Evolutionary conservation across 1,139 yeast species (phyloP), one percentile per base, ranked within the genome.

Genomic region (Scheffersomyces cryptocercus): DNA sequence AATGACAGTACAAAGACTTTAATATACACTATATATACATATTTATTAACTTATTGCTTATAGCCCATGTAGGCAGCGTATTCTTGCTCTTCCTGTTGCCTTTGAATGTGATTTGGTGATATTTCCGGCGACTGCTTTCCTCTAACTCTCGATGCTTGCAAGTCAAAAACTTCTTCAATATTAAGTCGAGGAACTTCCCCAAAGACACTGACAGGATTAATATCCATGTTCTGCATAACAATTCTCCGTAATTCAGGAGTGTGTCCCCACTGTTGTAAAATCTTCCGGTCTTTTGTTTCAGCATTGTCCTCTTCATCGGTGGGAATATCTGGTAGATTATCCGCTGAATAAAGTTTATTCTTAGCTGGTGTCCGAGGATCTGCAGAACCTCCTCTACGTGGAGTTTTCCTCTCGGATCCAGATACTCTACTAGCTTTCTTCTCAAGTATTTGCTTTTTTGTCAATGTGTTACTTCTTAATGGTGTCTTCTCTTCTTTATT

Each of bases 181-280:
- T 82, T 79, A 45, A 88, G 65, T 3, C 82, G 81, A 0, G 88
- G 85, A 24, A 86, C 77, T 11, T 88, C 86, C 0, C 97, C 97
- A 70, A 91, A 90, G 1, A 90, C 79, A 3, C 75, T 60, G 43
- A 76, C 81, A 0, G 97, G 96, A 58, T 90, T 85, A 45, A 85
- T 67, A 14, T 66, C 63, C 48, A 78, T 81, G 59, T 88, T 96
- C 38, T 72, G 66, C 36, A 74, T 61, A 36, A 88, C 69, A 33
- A 77, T 67, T 42, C 67, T 67, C 35, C 77, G 74, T 37, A 85
- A 68, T 47, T 77, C 82, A 1, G 88, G 86, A 0, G 88, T 75
- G 45, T 77, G 74, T 1, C 93, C 95, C 96, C 96, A 88, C 33
- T 77, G 78, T 46, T 81, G 78, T 32, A 86, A 60, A 6, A 82